Evolutionary conservation across 2,329 filamentous ascomycete genomes (phyloP), one percentile per base, ranked within the genome.

Genomic region (Beauveria sp.): DNA sequence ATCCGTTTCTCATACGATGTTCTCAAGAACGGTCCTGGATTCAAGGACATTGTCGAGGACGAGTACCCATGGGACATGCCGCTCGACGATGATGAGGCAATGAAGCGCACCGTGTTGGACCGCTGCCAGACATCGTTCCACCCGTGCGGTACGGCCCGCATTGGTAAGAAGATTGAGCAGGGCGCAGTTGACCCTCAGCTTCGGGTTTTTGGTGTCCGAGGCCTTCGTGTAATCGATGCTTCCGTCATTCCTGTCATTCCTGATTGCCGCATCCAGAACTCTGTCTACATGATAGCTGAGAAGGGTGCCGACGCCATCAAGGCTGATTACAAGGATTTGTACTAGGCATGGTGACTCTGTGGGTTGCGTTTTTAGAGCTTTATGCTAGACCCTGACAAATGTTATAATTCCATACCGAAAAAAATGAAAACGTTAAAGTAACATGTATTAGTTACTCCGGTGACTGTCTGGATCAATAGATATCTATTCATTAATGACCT

Each of bases 61-160:
- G 80, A 83, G 60, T 87, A 86, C 67, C 85, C 84, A 0, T 86
- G 82, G 82, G 71, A 77, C 0, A 84, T 87, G 81, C 83, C 84
- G 0, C 74, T 80, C 2, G 67, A 81, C 14, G 77, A 76, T 1
- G 82, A 86, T 57, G 78, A 80, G 61, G 78, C 73, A 1, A 86
- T 87, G 83, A 78, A 81, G 47, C 75, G 76, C 55, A 72, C 77
- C 45, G 79, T 86, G 14, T 70, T 86, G 8, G 84, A 86, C 60
- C 75, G 84, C n/a, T 81, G 72, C 34, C 82, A 86, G 72, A 86
- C 83, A 3, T 78, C 76, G 0, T 86, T 83, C 73, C 81, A 85
- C 65, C 82, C 83, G 3, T 85, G 81, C 57, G 83, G 84, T 51
- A 85, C 80, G 8, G 70, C 74, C 5, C 78, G 83, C 22, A 73